A percentile compares a stretch with the other conserved stretches of the same genome.
Conservation (phyloP, 495 filamentous ascomycete genomes). For the Talaromyces wortmannii region DNA sequence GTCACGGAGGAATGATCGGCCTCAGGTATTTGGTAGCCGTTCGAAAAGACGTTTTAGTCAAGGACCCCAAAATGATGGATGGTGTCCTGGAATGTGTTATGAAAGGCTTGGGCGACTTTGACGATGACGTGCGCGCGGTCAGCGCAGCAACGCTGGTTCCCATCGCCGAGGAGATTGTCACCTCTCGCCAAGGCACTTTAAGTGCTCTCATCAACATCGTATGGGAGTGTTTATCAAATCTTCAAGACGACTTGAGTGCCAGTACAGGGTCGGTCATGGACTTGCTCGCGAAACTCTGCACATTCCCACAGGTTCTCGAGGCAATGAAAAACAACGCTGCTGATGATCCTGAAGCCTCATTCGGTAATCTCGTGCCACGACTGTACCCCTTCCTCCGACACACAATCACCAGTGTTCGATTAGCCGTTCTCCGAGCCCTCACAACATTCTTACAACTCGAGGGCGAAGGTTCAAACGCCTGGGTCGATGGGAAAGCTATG, state of each 20-base stretch:
- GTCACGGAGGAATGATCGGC: conserved; percentile 97
- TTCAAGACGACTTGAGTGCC: conserved; percentile 93
- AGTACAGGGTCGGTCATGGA: conserved; percentile 99
- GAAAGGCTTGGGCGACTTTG: conserved; percentile 83
- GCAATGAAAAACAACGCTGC: conserved; percentile 90
- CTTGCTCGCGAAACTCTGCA: conserved; percentile 87
- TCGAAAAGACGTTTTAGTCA: conserved; percentile 80
- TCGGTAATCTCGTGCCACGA: conserved; percentile 83
- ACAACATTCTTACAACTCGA: conserved; percentile 87
- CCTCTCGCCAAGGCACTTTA: conserved; percentile 67
- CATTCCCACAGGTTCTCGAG: conserved; percentile 85
- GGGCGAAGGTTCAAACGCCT: conserved; percentile 75
- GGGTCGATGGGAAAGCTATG: conserved; percentile 85
- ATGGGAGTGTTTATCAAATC: conserved; percentile 91
- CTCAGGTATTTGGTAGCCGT: conserved; percentile 91
- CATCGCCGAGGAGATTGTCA: conserved; percentile 89
- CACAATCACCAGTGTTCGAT: conserved; percentile 91
- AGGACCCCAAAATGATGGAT: conserved; percentile 79
- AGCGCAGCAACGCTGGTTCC: conserved; percentile 95
- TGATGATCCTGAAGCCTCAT: conserved; percentile 75
- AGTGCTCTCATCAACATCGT: conserved; percentile 84
- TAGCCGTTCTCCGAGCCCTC: conserved; percentile 85
- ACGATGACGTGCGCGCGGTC: conserved; percentile 94
- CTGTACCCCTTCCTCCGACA: conserved; percentile 95
- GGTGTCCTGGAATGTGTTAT: conserved; percentile 88